Evolutionary conservation across 2,329 filamentous ascomycete species (phyloP).

Genomic region (Nigrograna mackinnonii): DNA sequence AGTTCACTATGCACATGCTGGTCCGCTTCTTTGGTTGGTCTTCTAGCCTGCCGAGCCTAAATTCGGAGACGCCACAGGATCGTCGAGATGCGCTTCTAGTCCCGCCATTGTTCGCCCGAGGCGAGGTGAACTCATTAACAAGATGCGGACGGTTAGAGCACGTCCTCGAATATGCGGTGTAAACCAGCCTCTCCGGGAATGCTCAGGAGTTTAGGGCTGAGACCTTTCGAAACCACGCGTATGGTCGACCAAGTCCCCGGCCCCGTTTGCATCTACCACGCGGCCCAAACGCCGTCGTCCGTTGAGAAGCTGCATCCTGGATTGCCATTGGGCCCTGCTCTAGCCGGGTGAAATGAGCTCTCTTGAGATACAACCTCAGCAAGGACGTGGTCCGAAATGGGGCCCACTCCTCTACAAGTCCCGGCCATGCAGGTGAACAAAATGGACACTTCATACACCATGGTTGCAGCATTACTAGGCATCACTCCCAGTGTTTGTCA

Average conservation of each 20-base stretch:
- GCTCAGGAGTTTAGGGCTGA: constrained; percentile 20
- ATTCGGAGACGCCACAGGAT: constrained; percentile 17
- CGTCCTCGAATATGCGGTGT: too few relatives aligned
- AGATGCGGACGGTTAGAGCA: too few relatives aligned
- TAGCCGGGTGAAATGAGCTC: constrained; percentile 12
- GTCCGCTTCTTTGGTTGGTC: constrained; percentile 11
- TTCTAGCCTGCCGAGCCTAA: constrained; percentile 8
- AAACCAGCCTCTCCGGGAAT: too few relatives aligned
- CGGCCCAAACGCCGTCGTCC: constrained; percentile 9
- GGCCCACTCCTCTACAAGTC: too few relatives aligned
- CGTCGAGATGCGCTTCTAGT: constrained; percentile 2
- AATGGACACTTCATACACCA: constrained; percentile 6
- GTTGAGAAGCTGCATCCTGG: constrained; percentile 1
- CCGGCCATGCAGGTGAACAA: constrained; percentile 6
- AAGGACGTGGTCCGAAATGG: constrained; percentile 13
- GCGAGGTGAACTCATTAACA: too few relatives aligned
- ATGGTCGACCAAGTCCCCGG: constrained; percentile 2
- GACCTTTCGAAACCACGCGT: constrained; percentile 6
- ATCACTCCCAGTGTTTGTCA: constrained; percentile 15
- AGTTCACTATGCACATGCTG: constrained; percentile 6
- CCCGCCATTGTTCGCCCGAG: too few relatives aligned
- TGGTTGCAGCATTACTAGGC: constrained; percentile 13
- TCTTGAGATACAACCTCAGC: constrained; percentile 16
- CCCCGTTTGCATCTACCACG: constrained; percentile 8
- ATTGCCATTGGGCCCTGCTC: constrained; percentile 17